phyloP scores from a whole-genome alignment of 768 basidiomycete species.

The Neoboletus brunneissimus region DNA sequence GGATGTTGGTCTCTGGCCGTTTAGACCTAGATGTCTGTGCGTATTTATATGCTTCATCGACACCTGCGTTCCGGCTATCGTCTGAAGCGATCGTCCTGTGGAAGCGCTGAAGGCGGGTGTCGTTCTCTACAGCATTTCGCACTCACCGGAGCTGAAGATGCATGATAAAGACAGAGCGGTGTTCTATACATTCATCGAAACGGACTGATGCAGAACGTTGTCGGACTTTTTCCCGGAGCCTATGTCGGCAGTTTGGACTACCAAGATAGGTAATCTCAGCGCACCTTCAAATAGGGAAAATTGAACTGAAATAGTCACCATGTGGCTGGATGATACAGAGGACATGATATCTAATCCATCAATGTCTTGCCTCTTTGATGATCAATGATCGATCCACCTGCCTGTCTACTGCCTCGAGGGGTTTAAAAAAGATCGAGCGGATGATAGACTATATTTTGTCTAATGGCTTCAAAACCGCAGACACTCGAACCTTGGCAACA shows the following conservation, averaged over 20 bases:
- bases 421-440: neutral
- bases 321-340: too few species aligned
- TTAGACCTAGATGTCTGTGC: neutral
- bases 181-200: too few species aligned
- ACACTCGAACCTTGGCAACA: neutral
- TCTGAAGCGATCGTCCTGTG: neutral
- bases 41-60: conserved; percentile 4
- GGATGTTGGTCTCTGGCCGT: neutral
- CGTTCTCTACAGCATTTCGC: neutral
- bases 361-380: neutral
- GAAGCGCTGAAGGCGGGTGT: neutral
- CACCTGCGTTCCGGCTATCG: neutral
- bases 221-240: neutral
- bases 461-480: neutral
- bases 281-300: neutral
- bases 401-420: neutral
- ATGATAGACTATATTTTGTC: too few species aligned
- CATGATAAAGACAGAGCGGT: neutral
- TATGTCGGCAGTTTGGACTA: neutral
- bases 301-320: too few species aligned
- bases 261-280: neutral
- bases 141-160: neutral
- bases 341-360: neutral
- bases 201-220: too few species aligned
- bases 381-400: neutral